These are phyloP conservation scores for Cystobasidiopsis lactophilus DNA, from an alignment of 768 basidiomycete genomes.

Conservation along the genomic window DNA sequence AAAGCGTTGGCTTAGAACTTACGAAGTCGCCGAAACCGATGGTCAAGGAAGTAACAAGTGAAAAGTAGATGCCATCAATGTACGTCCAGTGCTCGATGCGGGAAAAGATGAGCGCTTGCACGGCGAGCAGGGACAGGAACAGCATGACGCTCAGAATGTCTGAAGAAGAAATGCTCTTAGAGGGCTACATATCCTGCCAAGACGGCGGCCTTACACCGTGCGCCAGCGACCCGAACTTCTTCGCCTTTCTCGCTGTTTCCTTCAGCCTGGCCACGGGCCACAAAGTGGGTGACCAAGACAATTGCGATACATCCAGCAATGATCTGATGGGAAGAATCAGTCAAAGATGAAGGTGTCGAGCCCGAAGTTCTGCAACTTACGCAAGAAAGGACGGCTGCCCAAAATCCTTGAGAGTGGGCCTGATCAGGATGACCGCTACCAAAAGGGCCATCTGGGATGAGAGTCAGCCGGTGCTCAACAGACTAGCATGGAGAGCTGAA, in stretches of 20 bases:
- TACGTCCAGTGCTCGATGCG: slow-evolving; percentile 24
- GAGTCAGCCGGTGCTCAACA: not conserved
- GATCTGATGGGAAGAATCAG: slow-evolving; percentile 16
- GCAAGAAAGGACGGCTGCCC: slow-evolving; percentile 9
- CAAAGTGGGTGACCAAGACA: not conserved
- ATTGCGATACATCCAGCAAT: slow-evolving; percentile 13
- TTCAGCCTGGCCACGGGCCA: not conserved
- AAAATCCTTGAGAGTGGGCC: slow-evolving; percentile 14
- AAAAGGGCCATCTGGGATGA: not conserved
- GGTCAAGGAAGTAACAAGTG: slow-evolving; percentile 7
- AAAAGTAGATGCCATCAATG: slow-evolving; percentile 21
- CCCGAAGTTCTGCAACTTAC: slow-evolving; percentile 3
- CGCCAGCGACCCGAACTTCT: slow-evolving; percentile 3
- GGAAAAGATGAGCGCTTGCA: slow-evolving; percentile 23
- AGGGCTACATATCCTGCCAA: not conserved
- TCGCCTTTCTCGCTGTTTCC: too few relatives aligned
- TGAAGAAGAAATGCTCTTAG: not conserved
- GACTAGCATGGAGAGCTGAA: not conserved
- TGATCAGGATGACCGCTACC: not conserved
- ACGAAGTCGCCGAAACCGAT: slow-evolving; percentile 9
- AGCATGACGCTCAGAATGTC: slow-evolving; percentile 11
- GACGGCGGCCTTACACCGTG: slow-evolving; percentile 2
- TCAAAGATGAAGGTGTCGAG: slow-evolving; percentile 8
- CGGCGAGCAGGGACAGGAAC: slow-evolving; percentile 19
- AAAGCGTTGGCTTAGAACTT: not conserved